Evolutionary conservation across 1,284 basidiomycete species (phyloP).

Genomic region (Clitocybe nebularis): DNA sequence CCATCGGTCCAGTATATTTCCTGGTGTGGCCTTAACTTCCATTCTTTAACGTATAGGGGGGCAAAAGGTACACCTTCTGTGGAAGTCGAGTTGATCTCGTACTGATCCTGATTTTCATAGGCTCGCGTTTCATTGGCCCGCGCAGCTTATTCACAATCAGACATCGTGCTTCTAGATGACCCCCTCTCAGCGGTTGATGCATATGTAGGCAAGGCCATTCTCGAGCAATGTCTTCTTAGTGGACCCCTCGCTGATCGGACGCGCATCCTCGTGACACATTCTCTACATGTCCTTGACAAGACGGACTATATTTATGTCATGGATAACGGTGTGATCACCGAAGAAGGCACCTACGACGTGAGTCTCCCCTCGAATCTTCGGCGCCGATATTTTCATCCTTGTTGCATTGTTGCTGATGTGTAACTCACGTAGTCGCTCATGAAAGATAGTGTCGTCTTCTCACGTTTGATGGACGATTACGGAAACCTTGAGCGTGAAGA

Average conservation of each 20-base stretch:
- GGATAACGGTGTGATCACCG: conserved; percentile 66
- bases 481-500: conserved; percentile 36
- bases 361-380: conserved; percentile 10
- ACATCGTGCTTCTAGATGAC: conserved; percentile 70
- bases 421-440: conserved; percentile 54
- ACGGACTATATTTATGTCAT: conserved; percentile 69
- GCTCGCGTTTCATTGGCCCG: conserved; percentile 79
- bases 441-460: conserved; percentile 47
- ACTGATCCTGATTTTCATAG: conserved; percentile 25
- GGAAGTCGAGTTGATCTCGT: conserved; percentile 6
- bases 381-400: neutral
- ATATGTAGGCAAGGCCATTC: conserved; percentile 56
- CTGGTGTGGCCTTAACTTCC: conserved; percentile 8
- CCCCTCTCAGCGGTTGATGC: conserved; percentile 73
- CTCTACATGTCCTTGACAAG: conserved; percentile 67
- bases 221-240: conserved; percentile 55
- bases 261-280: conserved; percentile 73
- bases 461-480: conserved; percentile 58
- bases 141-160: conserved; percentile 72
- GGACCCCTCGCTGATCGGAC: conserved; percentile 60
- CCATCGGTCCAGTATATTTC: conserved; percentile 4
- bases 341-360: conserved; percentile 60
- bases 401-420: conserved; percentile 1
- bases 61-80: conserved; percentile 44
- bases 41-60: conserved; percentile 35